Conservation (phyloP, 2,329 filamentous ascomycete genomes). For the Juglanconis oblonga region DNA sequence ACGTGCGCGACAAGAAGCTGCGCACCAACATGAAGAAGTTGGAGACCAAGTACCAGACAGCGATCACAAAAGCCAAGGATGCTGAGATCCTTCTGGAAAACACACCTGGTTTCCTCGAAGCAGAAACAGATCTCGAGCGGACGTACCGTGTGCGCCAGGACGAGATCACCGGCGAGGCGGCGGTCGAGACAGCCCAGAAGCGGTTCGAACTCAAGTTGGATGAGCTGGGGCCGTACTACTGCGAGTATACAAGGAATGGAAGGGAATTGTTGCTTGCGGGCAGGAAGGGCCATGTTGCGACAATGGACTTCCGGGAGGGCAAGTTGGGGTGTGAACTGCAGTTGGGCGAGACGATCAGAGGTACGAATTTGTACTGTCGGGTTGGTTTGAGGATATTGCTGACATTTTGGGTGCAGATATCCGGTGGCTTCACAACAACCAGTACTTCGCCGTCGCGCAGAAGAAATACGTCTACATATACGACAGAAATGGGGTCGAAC, state of each 20-base stretch:
- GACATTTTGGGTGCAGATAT: slow-evolving; percentile 52
- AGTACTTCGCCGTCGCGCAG: slow-evolving; percentile 91
- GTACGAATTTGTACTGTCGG: not conserved
- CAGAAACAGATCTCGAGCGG: slow-evolving; percentile 82
- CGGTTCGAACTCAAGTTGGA: slow-evolving; percentile 85
- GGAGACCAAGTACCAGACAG: slow-evolving; percentile 79
- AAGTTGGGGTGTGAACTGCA: slow-evolving; percentile 91
- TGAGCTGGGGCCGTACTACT: slow-evolving; percentile 79
- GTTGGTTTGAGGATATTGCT: not conserved
- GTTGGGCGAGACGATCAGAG: slow-evolving; percentile 79
- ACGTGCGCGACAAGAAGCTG: slow-evolving; percentile 85
- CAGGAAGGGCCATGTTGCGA: slow-evolving; percentile 90
- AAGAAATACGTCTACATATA: slow-evolving; percentile 98
- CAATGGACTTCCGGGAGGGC: slow-evolving; percentile 93
- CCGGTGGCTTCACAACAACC: slow-evolving; percentile 91
- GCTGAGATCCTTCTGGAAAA: slow-evolving; percentile 93
- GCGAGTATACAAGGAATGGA: slow-evolving; percentile 88
- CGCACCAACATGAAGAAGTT: slow-evolving; percentile 74
- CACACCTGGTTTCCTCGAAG: slow-evolving; percentile 78
- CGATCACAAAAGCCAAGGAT: slow-evolving; percentile 82
- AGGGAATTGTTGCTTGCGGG: slow-evolving; percentile 81
- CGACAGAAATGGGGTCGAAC: slow-evolving; percentile 82
- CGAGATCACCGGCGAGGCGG: slow-evolving; percentile 73
- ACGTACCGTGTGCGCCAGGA: slow-evolving; percentile 92
- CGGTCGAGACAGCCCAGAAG: slow-evolving; percentile 84